Conservation (phyloP, 345 rosid genomes). For the Microthlaspi erraticum region DNA sequence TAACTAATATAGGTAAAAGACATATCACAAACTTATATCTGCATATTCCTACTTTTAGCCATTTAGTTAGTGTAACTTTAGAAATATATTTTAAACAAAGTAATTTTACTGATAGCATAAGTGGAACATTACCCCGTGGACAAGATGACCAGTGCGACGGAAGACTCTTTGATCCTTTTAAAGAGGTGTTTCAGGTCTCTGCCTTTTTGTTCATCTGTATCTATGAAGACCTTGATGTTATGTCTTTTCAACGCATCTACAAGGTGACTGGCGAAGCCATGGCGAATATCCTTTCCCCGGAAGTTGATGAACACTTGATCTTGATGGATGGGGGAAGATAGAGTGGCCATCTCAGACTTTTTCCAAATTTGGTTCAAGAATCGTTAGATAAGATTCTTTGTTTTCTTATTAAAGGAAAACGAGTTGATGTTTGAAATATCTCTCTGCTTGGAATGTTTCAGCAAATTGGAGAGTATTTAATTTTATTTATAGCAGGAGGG, state of each 20-base stretch:
- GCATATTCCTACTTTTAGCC: too few relatives aligned
- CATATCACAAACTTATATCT: too few relatives aligned
- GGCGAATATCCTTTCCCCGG: slow-evolving; percentile 9
- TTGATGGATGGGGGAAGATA: not conserved
- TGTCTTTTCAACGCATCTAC: not conserved
- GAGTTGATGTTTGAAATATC: too few relatives aligned
- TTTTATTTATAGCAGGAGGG: too few relatives aligned
- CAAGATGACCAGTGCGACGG: not conserved
- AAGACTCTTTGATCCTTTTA: slow-evolving; percentile 4
- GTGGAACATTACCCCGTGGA: not conserved
- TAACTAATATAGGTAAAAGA: too few relatives aligned
- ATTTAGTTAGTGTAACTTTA: too few relatives aligned
- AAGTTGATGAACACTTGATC: slow-evolving; percentile 4
- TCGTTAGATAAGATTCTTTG: too few relatives aligned
- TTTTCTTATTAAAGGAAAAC: too few relatives aligned
- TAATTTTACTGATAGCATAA: too few relatives aligned
- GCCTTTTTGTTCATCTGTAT: not conserved
- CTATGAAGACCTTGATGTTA: not conserved
- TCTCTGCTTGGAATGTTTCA: too few relatives aligned
- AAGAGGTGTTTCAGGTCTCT: not conserved
- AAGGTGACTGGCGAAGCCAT: slow-evolving; percentile 16
- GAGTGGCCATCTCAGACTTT: not conserved
- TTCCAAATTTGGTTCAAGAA: not conserved
- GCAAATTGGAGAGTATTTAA: too few relatives aligned
- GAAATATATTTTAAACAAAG: too few relatives aligned